These are phyloP conservation scores for Psidium friedrichsthalianum DNA, from an alignment of 345 rosid species.

Conservation along the genomic window DNA sequence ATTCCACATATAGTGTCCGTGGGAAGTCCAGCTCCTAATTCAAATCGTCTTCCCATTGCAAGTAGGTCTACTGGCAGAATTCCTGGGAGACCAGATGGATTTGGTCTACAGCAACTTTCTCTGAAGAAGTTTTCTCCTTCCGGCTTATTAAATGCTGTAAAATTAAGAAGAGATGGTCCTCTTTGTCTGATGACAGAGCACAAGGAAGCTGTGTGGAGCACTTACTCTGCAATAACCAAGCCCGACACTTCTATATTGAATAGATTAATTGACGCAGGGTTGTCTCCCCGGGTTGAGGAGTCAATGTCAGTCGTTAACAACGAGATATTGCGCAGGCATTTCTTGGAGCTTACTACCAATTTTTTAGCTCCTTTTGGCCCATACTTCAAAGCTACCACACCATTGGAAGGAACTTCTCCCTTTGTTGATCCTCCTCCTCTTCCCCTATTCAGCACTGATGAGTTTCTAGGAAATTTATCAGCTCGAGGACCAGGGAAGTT, in stretches of 20 bases:
- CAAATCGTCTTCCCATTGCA: slow-evolving; percentile 43
- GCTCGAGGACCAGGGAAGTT: slow-evolving; percentile 94
- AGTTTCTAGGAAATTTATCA: slow-evolving; percentile 65
- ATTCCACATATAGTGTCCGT: slow-evolving; percentile 90
- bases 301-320: slow-evolving; percentile 98
- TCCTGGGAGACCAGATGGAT: slow-evolving; percentile 61
- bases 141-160: slow-evolving; percentile 66
- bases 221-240: slow-evolving; percentile 67
- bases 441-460: slow-evolving; percentile 50
- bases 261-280: slow-evolving; percentile 89
- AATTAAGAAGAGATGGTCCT: slow-evolving; percentile 89
- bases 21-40: slow-evolving; percentile 63
- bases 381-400: slow-evolving; percentile 59
- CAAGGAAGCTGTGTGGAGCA: slow-evolving; percentile 96
- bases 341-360: slow-evolving; percentile 94
- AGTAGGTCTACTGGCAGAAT: slow-evolving; percentile 60
- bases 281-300: slow-evolving; percentile 94
- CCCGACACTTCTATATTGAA: slow-evolving; percentile 94
- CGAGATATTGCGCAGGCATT: slow-evolving; percentile 89
- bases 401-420: slow-evolving; percentile 87
- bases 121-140: slow-evolving; percentile 86
- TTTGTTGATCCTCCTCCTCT: slow-evolving; percentile 83
- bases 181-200: slow-evolving; percentile 96
- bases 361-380: slow-evolving; percentile 98
- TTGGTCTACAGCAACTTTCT: slow-evolving; percentile 69